These are phyloP conservation scores for Lizonia empirigonia DNA, from an alignment of 2,329 filamentous ascomycete genomes.

Conservation along the genomic window DNA sequence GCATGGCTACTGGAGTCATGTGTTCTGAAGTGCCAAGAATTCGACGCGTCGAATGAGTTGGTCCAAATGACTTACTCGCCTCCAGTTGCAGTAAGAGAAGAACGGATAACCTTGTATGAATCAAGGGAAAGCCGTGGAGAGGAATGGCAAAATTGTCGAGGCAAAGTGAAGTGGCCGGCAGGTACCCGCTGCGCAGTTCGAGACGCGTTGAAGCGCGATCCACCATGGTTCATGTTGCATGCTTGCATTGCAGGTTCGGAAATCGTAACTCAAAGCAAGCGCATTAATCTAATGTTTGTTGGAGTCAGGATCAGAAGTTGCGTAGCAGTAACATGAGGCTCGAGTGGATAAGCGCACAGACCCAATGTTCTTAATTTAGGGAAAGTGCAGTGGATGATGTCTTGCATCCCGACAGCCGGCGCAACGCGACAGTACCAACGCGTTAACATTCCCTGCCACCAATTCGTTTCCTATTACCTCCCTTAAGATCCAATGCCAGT, in stretches of 20 bases:
- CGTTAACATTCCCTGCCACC: constrained; percentile 39
- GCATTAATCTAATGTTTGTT: background rate
- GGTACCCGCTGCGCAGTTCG: background rate
- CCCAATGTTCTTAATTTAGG: constrained; percentile 10
- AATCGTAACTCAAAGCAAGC: background rate
- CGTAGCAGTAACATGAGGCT: constrained; percentile 7
- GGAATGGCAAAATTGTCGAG: background rate
- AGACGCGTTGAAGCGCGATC: constrained; percentile 13
- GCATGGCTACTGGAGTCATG: no score
- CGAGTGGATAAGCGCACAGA: constrained; percentile 2
- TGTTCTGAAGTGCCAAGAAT: no score
- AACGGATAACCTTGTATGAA: no score
- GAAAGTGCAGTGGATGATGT: constrained; percentile 16
- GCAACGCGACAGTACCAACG: constrained; percentile 17
- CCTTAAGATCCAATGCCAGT: constrained; percentile 21
- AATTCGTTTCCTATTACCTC: constrained; percentile 25
- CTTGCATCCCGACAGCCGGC: constrained; percentile 10
- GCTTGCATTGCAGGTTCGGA: no score
- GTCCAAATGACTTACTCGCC: no score
- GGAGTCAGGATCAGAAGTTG: background rate
- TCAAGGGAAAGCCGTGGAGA: no score
- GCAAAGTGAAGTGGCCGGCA: background rate
- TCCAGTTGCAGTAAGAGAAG: no score
- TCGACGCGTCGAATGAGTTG: no score
- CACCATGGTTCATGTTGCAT: constrained; percentile 11